Base-by-base conservation (phyloP, 352 stramenopile genomes). In the Phytophthora foliorum region DNA sequence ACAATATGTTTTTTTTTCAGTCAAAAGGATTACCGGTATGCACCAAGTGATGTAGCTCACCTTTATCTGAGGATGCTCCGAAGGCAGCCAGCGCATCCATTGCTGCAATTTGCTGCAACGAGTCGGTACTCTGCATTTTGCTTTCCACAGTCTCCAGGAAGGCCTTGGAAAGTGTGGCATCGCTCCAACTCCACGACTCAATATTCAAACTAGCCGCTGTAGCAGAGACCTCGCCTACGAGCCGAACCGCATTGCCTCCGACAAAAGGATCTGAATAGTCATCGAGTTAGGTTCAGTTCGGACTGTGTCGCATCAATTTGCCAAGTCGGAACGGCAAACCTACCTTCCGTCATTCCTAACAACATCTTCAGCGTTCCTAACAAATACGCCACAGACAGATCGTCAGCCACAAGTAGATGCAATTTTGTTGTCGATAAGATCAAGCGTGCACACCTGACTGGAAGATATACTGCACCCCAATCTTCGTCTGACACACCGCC, bases 51-150 rank as follows among this genome's bases (percentile, higher is more conserved):
- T 2, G 17, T 17, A 50, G 31, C 63, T 42, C 31, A 96, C 88
- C 89, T 83, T 93, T 91, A 25, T 92, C 82, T 2, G 89, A 94
- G 4, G 89, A 89, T 6, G 81, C 91, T 11, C 77, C 86, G 55
- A 95, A 96, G 2, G 84, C 86, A 58, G 86, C 86, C 31, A 95
- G 72, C 8, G 86, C 88, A 45, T 96, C 89, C 86, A 94, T 94
- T 10, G 84, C 89, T 29, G 89, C 89, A 55, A 96, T 93, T 48
- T 94, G 82, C 66, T 96, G 75, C 9, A 92, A 72, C 17, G 77
- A 63, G 24, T 95, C 85, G 0, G 62, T 58, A 41, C 74, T 88
- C 63, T 94, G 77, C 24, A 95, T 70, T 60, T 93, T 92, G 29
- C 58, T 67, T 50, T 93, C 80, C 32, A 95, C 78, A 4, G 86